Base-by-base conservation (phyloP, 1,139 yeast genomes). In the Yamadazyma epiphylla region DNA sequence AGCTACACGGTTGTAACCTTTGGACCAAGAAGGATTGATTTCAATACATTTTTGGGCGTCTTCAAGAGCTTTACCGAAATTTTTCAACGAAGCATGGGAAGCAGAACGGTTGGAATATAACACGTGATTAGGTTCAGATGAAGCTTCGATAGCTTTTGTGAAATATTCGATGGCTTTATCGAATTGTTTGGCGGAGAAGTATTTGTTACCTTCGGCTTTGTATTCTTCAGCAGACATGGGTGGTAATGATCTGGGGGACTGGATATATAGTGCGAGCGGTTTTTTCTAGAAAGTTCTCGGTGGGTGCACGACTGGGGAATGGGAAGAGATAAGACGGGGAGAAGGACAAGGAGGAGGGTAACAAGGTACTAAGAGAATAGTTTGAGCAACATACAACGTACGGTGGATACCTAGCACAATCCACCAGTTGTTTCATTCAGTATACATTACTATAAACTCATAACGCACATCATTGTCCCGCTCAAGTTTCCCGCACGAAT, bases 101-200 rank as follows among this genome's bases (percentile, higher is more conserved):
- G 95, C 98, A n/a, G 96, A 88, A 58, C 97, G 79, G 64, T 91
- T 91, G 32, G 96, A 87, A 55, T 69, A 88, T 36, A 91, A 70
- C 15, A 91, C 96, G 55, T 89, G 96, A 56, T 87, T 88, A 43
- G 96, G 95, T 10, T 69, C 46, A 27, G 79, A 64, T 0, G 95
- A 80, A n/a, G 77, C 86, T 27, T 78, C 91, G 50, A 91, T 91
- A 25, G 97, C 98, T 58, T 85, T 74, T 20, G 91, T 64, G 63
- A 91, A 91, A 39, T 64, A 60, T 28, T 82, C 95, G 39, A 84
- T 77, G 29, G 98, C 97, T 46, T 78, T 74, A 12, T 69, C 63
- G 53, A 78, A 91, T 32, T 89, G 87, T 60, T 91, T 89, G 35
- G 88, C 86, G 25, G 88, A 79, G 55, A 91, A 91, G 31, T 89